Conservation (phyloP, 108 stramenopile species). For the Nitzschia sp. region DNA sequence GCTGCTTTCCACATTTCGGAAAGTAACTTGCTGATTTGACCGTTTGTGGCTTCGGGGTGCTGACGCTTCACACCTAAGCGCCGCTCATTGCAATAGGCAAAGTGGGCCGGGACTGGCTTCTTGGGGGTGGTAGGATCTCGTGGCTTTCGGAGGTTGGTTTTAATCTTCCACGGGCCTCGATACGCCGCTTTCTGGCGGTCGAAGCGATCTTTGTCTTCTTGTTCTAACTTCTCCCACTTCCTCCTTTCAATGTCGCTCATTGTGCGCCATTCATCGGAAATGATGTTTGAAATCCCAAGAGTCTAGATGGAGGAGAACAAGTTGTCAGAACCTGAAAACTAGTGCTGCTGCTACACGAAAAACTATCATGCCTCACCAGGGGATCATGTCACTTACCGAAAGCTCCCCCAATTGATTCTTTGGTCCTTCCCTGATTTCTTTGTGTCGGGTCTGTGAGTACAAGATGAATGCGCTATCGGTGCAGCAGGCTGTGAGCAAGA, state of each 20-base stretch:
- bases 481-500: neutral
- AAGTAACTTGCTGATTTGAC: constrained; percentile 18
- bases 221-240: constrained; percentile 17
- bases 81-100: constrained; percentile 11
- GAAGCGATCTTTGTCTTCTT: constrained; percentile 10
- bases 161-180: constrained; percentile 9
- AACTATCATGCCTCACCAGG: too few species aligned
- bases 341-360: too few species aligned
- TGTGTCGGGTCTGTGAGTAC: constrained; percentile 37
- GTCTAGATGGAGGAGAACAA: constrained; percentile 28
- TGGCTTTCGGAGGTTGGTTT: constrained; percentile 3
- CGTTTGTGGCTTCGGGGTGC: constrained; percentile 9
- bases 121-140: constrained; percentile 9
- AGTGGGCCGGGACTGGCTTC: constrained; percentile 22
- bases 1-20: constrained; percentile 18
- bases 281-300: constrained; percentile 35
- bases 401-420: constrained; percentile 15
- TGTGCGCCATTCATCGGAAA: constrained; percentile 37
- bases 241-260: constrained; percentile 20
- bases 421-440: constrained; percentile 30
- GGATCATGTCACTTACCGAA: constrained; percentile 12
- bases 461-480: constrained; percentile 37
- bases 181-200: constrained; percentile 13
- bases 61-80: constrained; percentile 14
- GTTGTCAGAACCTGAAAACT: too few species aligned